These are phyloP conservation scores for Physaria fendleri DNA, from an alignment of 345 rosid species.

Conservation along the genomic window DNA sequence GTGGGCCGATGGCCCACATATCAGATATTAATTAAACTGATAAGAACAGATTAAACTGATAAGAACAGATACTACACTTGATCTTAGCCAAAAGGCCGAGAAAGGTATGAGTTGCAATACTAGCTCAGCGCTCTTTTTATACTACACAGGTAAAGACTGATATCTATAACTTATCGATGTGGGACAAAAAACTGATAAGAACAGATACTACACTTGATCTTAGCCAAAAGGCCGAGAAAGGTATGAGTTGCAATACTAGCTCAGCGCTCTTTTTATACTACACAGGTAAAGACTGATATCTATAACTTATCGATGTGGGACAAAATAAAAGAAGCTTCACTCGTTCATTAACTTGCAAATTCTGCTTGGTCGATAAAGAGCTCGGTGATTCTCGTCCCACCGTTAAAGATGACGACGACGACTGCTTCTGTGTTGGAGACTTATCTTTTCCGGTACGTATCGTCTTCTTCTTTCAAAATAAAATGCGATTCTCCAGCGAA, in stretches of 20 bases:
- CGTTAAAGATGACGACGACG: slow-evolving; percentile 31
- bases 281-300: too few species aligned
- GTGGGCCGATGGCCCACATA: too few species aligned
- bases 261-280: too few species aligned
- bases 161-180: too few species aligned
- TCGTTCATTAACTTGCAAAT: too few species aligned
- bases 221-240: slow-evolving; percentile 75
- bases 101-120: slow-evolving; percentile 46
- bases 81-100: slow-evolving; percentile 76
- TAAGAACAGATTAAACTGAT: slow-evolving; percentile 67
- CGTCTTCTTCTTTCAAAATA: slow-evolving; percentile 17
- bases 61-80: slow-evolving; percentile 67
- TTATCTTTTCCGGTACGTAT: neutral
- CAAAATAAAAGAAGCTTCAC: too few species aligned
- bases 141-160: too few species aligned
- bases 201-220: slow-evolving; percentile 68
- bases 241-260: too few species aligned
- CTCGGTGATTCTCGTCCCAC: slow-evolving; percentile 21
- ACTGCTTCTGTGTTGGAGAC: slow-evolving; percentile 10
- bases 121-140: too few species aligned
- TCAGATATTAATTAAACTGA: too few species aligned
- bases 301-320: too few species aligned
- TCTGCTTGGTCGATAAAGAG: too few species aligned
- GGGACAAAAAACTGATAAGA: slow-evolving; percentile 68
- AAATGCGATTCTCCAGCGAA: slow-evolving; percentile 46